A percentile compares a stretch with the other conserved stretches of the same genome.
These are phyloP conservation scores for Chlamydomonas asymmetrica DNA, from an alignment of 139 green algal genomes.

Conservation along the genomic window DNA sequence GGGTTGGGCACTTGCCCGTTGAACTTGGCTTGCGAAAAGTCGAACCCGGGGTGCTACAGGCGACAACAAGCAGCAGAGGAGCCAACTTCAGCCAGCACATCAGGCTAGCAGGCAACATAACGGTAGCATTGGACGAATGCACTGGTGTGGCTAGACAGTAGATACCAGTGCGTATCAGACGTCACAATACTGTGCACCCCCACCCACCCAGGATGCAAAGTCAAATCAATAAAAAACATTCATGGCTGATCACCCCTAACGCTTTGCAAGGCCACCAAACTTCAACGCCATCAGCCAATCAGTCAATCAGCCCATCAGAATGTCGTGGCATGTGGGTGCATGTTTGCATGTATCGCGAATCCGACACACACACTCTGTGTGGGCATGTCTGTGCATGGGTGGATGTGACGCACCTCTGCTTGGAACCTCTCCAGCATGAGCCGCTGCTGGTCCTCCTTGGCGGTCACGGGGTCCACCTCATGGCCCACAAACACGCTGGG, in stretches of 20 bases:
- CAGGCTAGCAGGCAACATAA: not conserved
- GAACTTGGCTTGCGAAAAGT: slow-evolving; percentile 88
- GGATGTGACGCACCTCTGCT: slow-evolving; percentile 63
- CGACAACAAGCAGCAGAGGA: not conserved
- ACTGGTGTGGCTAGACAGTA: no score
- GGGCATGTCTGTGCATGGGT: no score
- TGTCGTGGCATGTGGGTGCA: not conserved
- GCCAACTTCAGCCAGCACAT: not conserved
- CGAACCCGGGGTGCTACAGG: slow-evolving; percentile 91
- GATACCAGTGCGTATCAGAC: no score
- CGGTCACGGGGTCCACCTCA: slow-evolving; percentile 54
- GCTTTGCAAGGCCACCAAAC: not conserved
- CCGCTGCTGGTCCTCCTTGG: slow-evolving; percentile 74
- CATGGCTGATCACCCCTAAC: not conserved
- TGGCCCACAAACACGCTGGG: slow-evolving; percentile 70
- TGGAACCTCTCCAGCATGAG: slow-evolving; percentile 94
- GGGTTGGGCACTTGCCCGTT: slow-evolving; percentile 80
- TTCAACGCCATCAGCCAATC: not conserved
- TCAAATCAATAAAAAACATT: not conserved
- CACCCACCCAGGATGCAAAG: no score
- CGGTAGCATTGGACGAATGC: not conserved
- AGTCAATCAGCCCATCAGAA: not conserved
- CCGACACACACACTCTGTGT: not conserved
- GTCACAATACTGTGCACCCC: no score
- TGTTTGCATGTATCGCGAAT: not conserved